Evolutionary conservation across 331 rosid genomes (phyloP).

Genomic region (Saraca asoca): DNA sequence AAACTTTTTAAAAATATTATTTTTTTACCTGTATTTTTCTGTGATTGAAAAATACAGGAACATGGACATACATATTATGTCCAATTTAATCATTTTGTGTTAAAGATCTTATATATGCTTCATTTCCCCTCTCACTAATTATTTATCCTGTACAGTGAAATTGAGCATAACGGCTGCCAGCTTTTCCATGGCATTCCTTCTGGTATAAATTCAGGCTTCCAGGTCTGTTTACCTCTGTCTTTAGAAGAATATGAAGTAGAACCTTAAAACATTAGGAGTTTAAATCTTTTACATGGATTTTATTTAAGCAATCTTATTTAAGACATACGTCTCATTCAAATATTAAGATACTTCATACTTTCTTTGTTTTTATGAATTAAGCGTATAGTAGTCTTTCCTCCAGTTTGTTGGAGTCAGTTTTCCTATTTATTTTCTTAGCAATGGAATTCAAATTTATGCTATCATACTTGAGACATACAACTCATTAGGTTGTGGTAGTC

Average conservation of each 20-base stretch:
- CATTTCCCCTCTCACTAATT: slow-evolving; percentile 15
- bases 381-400: no score
- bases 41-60: slow-evolving; percentile 22
- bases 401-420: no score
- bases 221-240: slow-evolving; percentile 54
- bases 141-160: slow-evolving; percentile 61
- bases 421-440: no score
- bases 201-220: slow-evolving; percentile 80
- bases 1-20: slow-evolving; percentile 24
- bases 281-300: slow-evolving; percentile 3
- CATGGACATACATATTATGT: not conserved
- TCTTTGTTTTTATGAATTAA: slow-evolving; percentile 3
- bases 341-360: slow-evolving; percentile 10
- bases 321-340: slow-evolving; percentile 19
- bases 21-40: slow-evolving; percentile 23
- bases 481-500: no score
- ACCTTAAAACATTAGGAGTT: slow-evolving; percentile 17
- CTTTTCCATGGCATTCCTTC: slow-evolving; percentile 86
- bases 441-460: no score
- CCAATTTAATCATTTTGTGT: not conserved
- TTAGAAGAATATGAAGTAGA: slow-evolving; percentile 24
- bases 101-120: slow-evolving; percentile 7
- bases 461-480: no score
- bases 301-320: not conserved
- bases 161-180: slow-evolving; percentile 77